A percentile compares a stretch with the other conserved stretches of the same genome.
Evolutionary conservation across 768 basidiomycete genomes (phyloP).

Genomic region (Lactarius hatsudake): DNA sequence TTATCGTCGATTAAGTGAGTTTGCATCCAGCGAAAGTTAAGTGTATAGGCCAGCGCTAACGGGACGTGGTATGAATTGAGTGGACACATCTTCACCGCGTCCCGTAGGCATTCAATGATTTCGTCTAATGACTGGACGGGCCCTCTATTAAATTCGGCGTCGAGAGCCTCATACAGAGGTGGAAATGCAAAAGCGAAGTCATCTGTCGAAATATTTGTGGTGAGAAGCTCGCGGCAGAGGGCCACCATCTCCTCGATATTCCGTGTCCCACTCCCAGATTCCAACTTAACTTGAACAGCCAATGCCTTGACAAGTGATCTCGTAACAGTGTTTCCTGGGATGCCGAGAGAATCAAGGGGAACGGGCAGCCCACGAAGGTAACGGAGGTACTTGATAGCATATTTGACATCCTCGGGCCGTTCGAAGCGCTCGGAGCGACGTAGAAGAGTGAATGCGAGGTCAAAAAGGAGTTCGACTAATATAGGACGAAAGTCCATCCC

Average conservation of each 20-base stretch:
- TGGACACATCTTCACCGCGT: not conserved
- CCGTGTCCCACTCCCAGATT: not conserved
- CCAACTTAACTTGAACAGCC: not conserved
- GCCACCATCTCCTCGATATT: not conserved
- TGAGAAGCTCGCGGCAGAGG: constrained; percentile 1
- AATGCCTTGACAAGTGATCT: not conserved
- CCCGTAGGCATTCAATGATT: not conserved
- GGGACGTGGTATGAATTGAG: not conserved
- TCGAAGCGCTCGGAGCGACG: not conserved
- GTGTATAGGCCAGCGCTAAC: not conserved
- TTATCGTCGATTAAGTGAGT: not conserved
- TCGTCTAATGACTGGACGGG: not conserved
- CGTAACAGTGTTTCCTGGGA: not conserved
- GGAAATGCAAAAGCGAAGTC: no score
- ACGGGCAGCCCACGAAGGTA: constrained; percentile 34
- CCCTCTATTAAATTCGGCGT: no score
- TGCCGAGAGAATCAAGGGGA: not conserved
- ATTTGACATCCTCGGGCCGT: not conserved
- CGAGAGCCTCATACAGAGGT: no score
- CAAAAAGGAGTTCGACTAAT: not conserved
- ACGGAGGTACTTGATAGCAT: not conserved
- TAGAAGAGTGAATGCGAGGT: not conserved
- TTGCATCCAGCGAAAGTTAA: not conserved
- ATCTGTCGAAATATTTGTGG: not conserved
- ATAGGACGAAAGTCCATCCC: not conserved